Evolutionary conservation across 371 early-diverging fungal genomes (phyloP).

Genomic region (Mortierella sp.): DNA sequence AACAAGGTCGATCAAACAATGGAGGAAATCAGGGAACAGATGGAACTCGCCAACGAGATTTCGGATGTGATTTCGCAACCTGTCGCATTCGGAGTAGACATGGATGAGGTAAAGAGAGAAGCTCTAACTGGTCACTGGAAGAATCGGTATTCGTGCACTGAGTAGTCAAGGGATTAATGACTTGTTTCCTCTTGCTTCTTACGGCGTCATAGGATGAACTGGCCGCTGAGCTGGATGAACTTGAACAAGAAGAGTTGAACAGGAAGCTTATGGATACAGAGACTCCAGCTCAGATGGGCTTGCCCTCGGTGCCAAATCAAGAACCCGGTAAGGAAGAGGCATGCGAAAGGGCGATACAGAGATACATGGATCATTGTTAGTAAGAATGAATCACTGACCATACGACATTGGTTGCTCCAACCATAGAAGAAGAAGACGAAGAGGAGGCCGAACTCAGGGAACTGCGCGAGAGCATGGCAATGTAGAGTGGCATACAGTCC

Average conservation of each 20-base stretch:
- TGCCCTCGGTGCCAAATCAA: slow-evolving; percentile 67
- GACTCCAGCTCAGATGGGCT: slow-evolving; percentile 65
- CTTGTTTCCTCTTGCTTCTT: neutral
- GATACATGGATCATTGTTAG: neutral
- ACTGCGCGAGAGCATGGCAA: slow-evolving; percentile 83
- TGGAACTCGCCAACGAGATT: slow-evolving; percentile 96
- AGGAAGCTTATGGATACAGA: slow-evolving; percentile 84
- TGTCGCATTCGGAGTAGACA: slow-evolving; percentile 82
- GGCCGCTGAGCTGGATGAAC: slow-evolving; percentile 88
- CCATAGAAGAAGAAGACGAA: slow-evolving; percentile 70
- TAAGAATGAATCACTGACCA: too few relatives aligned
- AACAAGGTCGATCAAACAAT: slow-evolving; percentile 95
- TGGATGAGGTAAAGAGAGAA: slow-evolving; percentile 85
- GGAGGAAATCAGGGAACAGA: slow-evolving; percentile 98
- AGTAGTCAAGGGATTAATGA: neutral
- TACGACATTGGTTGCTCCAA: neutral
- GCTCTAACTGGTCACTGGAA: too few relatives aligned
- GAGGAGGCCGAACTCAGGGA: slow-evolving; percentile 90
- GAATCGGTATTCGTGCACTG: too few relatives aligned
- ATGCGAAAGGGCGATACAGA: neutral
- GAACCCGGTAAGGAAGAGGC: slow-evolving; percentile 68
- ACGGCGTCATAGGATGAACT: slow-evolving; percentile 79
- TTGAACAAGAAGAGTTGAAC: slow-evolving; percentile 96
- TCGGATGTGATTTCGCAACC: slow-evolving; percentile 95
- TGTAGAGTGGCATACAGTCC: slow-evolving; percentile 48